Conservation (phyloP, 2,329 filamentous ascomycete genomes). For the Elsinoe batatas region DNA sequence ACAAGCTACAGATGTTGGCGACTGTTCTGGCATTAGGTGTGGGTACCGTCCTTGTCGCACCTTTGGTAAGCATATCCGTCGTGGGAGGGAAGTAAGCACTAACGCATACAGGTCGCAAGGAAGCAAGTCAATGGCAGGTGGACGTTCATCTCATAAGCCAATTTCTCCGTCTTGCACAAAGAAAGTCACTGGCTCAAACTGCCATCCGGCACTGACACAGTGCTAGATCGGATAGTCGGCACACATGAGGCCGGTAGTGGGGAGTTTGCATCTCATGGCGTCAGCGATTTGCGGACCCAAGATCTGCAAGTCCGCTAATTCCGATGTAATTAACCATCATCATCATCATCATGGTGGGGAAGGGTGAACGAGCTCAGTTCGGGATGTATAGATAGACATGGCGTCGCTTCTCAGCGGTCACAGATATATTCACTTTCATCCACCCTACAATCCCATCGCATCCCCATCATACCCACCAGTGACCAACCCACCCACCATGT, state of each 20-base stretch:
- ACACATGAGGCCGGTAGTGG: neutral
- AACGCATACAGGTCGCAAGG: slow-evolving; percentile 37
- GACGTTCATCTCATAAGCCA: slow-evolving; percentile 31
- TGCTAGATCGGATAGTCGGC: neutral
- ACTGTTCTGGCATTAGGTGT: slow-evolving; percentile 73
- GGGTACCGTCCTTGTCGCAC: slow-evolving; percentile 68
- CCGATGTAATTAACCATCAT: neutral
- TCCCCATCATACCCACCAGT: too few relatives aligned
- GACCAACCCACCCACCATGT: slow-evolving; percentile 21
- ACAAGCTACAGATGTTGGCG: slow-evolving; percentile 71
- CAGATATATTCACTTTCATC: too few relatives aligned
- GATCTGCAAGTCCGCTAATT: neutral
- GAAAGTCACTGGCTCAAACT: too few relatives aligned
- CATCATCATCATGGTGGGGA: neutral
- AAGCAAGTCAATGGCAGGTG: slow-evolving; percentile 61
- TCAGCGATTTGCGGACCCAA: neutral
- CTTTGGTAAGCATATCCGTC: slow-evolving; percentile 58
- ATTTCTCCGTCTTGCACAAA: neutral
- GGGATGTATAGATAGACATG: neutral
- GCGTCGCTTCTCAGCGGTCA: too few relatives aligned
- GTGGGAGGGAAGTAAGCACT: slow-evolving; percentile 16
- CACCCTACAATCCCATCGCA: too few relatives aligned
- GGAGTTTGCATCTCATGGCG: neutral
- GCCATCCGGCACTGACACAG: neutral
- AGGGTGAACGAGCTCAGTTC: neutral